Evolutionary conservation across 208 protist species (phyloP), one percentile per base, ranked within the genome.

Genomic region (Blastocrithidia nonstop): DNA sequence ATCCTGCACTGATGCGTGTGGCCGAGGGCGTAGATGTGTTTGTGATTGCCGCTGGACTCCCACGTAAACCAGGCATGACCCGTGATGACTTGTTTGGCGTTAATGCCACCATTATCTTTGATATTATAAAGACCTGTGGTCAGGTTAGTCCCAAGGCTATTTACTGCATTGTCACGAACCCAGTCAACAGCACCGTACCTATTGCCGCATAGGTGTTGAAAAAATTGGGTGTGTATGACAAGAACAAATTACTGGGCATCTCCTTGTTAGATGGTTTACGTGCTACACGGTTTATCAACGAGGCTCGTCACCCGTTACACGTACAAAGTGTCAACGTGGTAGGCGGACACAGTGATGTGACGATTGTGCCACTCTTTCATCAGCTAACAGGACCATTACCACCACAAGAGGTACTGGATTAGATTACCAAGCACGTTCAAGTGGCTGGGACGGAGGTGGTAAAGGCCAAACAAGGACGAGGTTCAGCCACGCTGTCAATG

Each of bases 401-500:
- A 45, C 29, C 54, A 19, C 49, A 87, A 45, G 70, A 52, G 26
- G 54, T 61, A 37, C 51, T 85, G 20, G 61, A 76, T 23, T 52
- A 62, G 41, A 74, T 97, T 28, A 74, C 77, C 28, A 55, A 79
- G 28, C 88, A 89, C 51, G 88, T 97, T 45, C 89, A 93, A 76
- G 74, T 93, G 24, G 95, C 79, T 20, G 95, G 93, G 20, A 90
- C 85, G 23, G 95, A 98, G 66, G 95, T 98, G 22, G 94, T 96
- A 44, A 74, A 96, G 69, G 93, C 93, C 36, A 97, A 97, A 82
- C 85, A 83, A 0, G 94, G 94, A 46, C 61, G 70, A 15, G 95
- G 95, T n/a, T 95, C 84, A 23, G 93, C 95, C 23, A 97, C 95
- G 21, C 88, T 98, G 27, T 97, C 93, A 44, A 98, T 98, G 93